Evolutionary conservation across 371 early-diverging fungal species (phyloP), one percentile per base, ranked within the genome.

Genomic region (Haplosporangium sp.): DNA sequence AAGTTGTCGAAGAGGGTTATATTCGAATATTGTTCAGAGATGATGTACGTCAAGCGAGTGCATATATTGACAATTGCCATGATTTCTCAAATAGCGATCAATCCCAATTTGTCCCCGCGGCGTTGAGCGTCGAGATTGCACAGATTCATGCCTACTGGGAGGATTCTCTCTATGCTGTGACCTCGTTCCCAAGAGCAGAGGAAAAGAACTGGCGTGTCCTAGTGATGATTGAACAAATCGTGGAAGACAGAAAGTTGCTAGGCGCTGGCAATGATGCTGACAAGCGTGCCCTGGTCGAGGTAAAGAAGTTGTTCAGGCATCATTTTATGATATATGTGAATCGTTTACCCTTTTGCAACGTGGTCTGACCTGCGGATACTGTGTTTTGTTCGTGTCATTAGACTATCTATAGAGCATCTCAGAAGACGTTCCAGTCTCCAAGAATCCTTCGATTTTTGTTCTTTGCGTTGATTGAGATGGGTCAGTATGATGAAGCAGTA

Each of bases 401-500:
- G 82, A 81, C 86, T 5, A 75, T 94, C 50, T 89, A 93, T 63
- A 83, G 90, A 40, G 87, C 90, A 6, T 81, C 90, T 0, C 85
- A 86, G 64, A 83, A 84, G 50, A 91, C 93, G 0, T 93, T 90
- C 82, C 91, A 93, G 69, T 93, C 94, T 8, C 92, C 93, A 12
- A 80, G 85, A 0, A 86, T 94, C 50, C 64, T 89, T 45, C 90
- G 93, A 1, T 91, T 91, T 64, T 81, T 92, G 38, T 86, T 90
- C 67, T 81, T 80, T 59, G 83, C 87, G 0, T 81, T 92, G 12
- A 81, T 86, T 11, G 81, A 73, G 18, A 70, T 91, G 36, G 94
- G 93, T 16, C 94, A 93, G 62, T 92, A 86, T 76, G 87, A 91
- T 20, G 94, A 94, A 80, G 94, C 93, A 0, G 86, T 86, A 11